Evolutionary conservation across 2,329 filamentous ascomycete species (phyloP), one percentile per base, ranked within the genome.

Genomic region (Fusarium sp.): DNA sequence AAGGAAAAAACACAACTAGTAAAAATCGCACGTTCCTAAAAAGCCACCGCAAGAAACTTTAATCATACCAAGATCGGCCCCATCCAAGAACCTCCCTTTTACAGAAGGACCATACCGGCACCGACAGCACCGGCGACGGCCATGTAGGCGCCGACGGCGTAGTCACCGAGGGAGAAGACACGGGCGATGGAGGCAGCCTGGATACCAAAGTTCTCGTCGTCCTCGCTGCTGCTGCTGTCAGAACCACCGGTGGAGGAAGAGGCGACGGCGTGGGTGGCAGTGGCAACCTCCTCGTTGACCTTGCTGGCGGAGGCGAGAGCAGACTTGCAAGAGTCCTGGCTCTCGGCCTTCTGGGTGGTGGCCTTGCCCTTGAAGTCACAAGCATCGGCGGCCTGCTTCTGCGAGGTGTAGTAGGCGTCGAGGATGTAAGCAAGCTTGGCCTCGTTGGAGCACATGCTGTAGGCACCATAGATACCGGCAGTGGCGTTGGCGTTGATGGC

Each of bases 341-440:
- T 83, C 50, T 82, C 77, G 52, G 85, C 80, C 65, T 85, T 80
- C 81, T 87, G 87, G 60, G 87, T 84, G 64, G 84, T 84, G 53
- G 91, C 93, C 76, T 90, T 84, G 75, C 93, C 92, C 64, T 87
- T 84, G 83, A 95, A 95, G 85, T 90, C 86, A 80, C 93, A 97
- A 36, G 93, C 91, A 60, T 83, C 83, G 31, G 83, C 79, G 36
- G 49, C 54, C 83, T 81, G 69, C 85, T 85, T 84, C 78, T 91
- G 86, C 73, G 81, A 81, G 74, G 86, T 79, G 85, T 92, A 93
- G 86, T 95, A 95, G 75, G 89, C 83, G 84, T 95, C 90, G 74
- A 95, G 88, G 53, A 90, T 92, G 80, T 89, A 94, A 64, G 89
- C 89, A 44, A 97, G 89, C 86, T 94, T 89, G 82, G 93, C 86